Conservation (phyloP, 768 basidiomycete species). For the Macrolepiota albuminosa region DNA sequence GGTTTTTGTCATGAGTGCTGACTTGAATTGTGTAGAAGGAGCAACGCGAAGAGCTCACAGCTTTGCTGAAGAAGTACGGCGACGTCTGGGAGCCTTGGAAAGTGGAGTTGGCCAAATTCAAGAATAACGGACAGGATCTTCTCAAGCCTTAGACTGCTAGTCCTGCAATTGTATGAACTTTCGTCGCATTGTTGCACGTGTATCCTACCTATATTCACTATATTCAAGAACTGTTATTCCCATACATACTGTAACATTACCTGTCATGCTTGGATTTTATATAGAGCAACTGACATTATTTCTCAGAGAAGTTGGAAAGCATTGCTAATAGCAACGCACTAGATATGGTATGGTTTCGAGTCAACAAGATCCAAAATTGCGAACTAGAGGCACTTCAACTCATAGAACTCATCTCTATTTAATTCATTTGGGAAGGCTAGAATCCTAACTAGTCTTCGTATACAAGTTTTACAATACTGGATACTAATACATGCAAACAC, state of each 20-base stretch:
- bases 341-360: no score
- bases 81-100: conserved; percentile 84
- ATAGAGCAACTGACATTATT: not conserved
- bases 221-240: not conserved
- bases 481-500: conserved; percentile 3
- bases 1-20: not conserved
- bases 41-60: conserved; percentile 73
- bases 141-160: conserved; percentile 13
- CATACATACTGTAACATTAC: not conserved
- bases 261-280: not conserved
- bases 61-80: conserved; percentile 81
- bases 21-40: conserved; percentile 51
- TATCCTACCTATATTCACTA: not conserved
- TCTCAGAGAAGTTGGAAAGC: not conserved
- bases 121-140: conserved; percentile 64
- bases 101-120: conserved; percentile 72
- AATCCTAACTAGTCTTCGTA: not conserved
- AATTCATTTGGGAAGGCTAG: not conserved
- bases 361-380: not conserved
- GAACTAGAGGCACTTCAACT: not conserved
- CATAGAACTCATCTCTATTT: not conserved
- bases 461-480: not conserved
- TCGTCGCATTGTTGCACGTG: not conserved
- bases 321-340: not conserved
- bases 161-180: not conserved